phyloP scores from a whole-genome alignment of 805 yeast species.

The Yarrowia porcina region DNA sequence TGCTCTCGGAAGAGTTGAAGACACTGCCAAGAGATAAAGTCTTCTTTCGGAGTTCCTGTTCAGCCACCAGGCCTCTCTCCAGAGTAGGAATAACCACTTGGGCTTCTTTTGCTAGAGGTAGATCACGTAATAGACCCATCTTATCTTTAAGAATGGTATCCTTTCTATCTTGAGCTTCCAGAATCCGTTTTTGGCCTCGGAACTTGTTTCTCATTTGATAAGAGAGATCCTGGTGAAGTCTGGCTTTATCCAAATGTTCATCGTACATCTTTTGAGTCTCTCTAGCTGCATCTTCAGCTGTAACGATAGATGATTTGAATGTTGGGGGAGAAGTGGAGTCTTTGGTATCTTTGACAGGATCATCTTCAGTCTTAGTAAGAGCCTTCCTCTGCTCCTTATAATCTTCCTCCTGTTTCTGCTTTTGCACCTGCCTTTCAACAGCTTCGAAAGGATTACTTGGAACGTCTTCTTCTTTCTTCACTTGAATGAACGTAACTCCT shows the following conservation, averaged over 20 bases:
- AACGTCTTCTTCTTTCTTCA: neutral
- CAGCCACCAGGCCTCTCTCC: neutral
- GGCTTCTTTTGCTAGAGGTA: neutral
- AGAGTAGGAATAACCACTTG: neutral
- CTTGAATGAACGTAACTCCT: neutral
- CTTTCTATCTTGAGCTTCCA: neutral
- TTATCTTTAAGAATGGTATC: slow-evolving; percentile 5
- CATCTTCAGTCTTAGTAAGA: neutral
- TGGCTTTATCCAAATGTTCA: slow-evolving; percentile 1
- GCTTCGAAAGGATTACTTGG: slow-evolving; percentile 6
- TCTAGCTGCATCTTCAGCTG: slow-evolving; percentile 1
- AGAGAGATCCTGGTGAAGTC: neutral
- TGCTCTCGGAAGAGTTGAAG: neutral
- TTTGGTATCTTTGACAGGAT: no score
- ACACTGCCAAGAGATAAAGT: neutral
- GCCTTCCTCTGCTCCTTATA: neutral
- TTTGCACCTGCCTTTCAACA: neutral
- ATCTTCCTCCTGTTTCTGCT: neutral
- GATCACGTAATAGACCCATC: neutral
- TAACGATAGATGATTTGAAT: neutral
- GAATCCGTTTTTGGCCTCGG: neutral
- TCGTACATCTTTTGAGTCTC: slow-evolving; percentile 1
- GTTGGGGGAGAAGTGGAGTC: no score
- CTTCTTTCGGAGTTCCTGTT: neutral
- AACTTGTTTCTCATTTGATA: neutral